Conservation (phyloP, 2,329 filamentous ascomycete species). For the Fusarium virguliforme region DNA sequence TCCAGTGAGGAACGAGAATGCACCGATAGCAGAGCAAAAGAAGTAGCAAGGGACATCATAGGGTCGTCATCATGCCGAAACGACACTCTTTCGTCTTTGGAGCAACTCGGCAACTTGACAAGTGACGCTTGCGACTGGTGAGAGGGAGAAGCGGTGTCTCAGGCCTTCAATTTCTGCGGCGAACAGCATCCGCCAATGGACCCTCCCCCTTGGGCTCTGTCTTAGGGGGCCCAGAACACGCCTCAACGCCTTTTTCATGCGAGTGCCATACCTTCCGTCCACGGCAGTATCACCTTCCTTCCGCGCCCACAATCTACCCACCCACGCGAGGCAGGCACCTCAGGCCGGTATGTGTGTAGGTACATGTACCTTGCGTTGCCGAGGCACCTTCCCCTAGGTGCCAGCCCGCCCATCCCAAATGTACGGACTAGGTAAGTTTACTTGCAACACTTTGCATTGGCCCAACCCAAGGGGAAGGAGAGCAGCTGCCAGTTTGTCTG, state of each 20-base stretch:
- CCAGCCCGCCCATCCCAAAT: not conserved
- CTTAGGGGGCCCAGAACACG: conserved; percentile 7
- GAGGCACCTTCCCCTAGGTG: conserved; percentile 13
- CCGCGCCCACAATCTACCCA: not conserved
- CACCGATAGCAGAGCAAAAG: not conserved
- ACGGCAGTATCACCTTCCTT: conserved; percentile 9
- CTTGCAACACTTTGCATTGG: conserved; percentile 2
- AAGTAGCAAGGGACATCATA: conserved; percentile 22
- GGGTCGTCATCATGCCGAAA: conserved; percentile 29
- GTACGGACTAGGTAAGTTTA: not conserved
- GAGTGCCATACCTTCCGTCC: conserved; percentile 1
- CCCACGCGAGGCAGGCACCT: conserved; percentile 1
- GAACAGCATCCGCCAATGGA: conserved; percentile 2
- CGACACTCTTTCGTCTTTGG: conserved; percentile 10
- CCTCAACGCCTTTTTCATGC: conserved; percentile 12
- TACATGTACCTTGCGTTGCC: conserved; percentile 12
- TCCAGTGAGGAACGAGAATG: conserved; percentile 15
- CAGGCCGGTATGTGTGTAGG: no score
- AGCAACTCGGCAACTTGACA: conserved; percentile 11
- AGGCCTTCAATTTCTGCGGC: conserved; percentile 13
- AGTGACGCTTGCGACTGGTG: conserved; percentile 16
- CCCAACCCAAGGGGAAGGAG: not conserved
- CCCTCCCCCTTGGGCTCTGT: conserved; percentile 9
- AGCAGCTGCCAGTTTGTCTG: conserved; percentile 6
- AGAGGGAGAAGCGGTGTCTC: conserved; percentile 23